Base-by-base conservation (phyloP, 345 rosid species). In the Brassica cretica region DNA sequence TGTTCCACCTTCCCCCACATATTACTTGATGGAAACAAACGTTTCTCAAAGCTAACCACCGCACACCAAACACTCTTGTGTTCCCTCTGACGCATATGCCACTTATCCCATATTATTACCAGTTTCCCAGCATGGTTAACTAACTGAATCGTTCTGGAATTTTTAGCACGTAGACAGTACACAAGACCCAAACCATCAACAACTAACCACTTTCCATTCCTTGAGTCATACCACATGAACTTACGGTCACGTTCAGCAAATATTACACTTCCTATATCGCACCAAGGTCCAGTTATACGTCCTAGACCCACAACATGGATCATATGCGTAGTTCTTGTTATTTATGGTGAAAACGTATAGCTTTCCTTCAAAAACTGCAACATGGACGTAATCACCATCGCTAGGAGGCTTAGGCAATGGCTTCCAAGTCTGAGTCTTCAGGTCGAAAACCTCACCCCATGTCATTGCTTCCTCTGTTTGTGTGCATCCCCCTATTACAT, bases 401-500 rank as follows among this genome's bases (percentile, higher is more conserved):
- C 4, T 3, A 0, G 7, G 1, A 11, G 56, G 56, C 56, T 49
- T 49, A 63, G 41, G 19, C 41, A 63, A 63, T 2, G 21, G 39
- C 21, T 63, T 63, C 67, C 67, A 63, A n/a, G 21, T 63, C 41
- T 63, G 21, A 88, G 62, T 46, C 51, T 64, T 33, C 2, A 64
- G 2, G 49, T 64, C 68, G n/a, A 35, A 64, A 33, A 64, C n/a
- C 49, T 64, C 68, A 64, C 15, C 68, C 27, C 68, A 64, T 18
- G 1, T 16, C 27, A 4, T 35, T 0, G 68, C 5, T 3, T 8
- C 68, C 44, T 33, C 68, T 33, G 2, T 9, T 32, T 1, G 5
- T 49, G 56, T 49, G 56, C 56, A 14, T 5, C 70, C 70, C 6
- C 71, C 59, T 1, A 87, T 80, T 12, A 90, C 90, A 46, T 87